Evolutionary conservation across 2,329 filamentous ascomycete genomes (phyloP).

Genomic region (Neofusicoccum cordaticola): DNA sequence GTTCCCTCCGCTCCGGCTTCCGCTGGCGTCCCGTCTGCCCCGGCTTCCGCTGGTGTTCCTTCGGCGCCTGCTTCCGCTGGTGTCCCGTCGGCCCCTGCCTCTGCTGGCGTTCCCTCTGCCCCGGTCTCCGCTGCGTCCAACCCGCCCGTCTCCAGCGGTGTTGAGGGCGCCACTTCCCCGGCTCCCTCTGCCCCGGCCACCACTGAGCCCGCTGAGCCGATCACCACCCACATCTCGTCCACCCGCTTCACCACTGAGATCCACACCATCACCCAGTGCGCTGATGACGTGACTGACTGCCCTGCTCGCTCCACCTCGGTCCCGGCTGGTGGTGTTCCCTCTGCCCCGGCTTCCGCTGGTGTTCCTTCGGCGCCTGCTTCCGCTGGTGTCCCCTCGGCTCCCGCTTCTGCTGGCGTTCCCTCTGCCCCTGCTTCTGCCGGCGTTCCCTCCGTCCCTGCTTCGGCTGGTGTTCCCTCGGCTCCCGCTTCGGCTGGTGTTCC

Average conservation of each 20-base stretch:
- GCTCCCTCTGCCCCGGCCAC: background rate
- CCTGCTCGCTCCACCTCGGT: constrained; percentile 21
- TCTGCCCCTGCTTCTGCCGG: background rate
- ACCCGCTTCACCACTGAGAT: constrained; percentile 10
- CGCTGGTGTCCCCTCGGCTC: background rate
- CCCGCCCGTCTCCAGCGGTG: no score
- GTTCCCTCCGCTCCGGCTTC: background rate
- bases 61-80: background rate
- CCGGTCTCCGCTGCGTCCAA: background rate
- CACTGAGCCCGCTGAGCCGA: background rate
- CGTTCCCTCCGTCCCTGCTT: background rate
- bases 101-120: background rate
- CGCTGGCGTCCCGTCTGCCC: background rate
- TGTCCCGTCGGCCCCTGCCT: background rate
- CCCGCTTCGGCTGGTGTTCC: background rate
- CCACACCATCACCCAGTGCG: constrained; percentile 12
- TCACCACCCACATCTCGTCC: background rate
- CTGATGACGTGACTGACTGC: constrained; percentile 19
- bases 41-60: background rate
- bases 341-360: background rate
- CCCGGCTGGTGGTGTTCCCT: background rate
- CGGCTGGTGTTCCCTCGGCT: background rate
- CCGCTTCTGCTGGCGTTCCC: background rate
- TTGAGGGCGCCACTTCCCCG: background rate
- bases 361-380: background rate